Evolutionary conservation across 2,329 filamentous ascomycete genomes (phyloP), one percentile per base, ranked within the genome.

Genomic region (Thielaviopsis euricoi): DNA sequence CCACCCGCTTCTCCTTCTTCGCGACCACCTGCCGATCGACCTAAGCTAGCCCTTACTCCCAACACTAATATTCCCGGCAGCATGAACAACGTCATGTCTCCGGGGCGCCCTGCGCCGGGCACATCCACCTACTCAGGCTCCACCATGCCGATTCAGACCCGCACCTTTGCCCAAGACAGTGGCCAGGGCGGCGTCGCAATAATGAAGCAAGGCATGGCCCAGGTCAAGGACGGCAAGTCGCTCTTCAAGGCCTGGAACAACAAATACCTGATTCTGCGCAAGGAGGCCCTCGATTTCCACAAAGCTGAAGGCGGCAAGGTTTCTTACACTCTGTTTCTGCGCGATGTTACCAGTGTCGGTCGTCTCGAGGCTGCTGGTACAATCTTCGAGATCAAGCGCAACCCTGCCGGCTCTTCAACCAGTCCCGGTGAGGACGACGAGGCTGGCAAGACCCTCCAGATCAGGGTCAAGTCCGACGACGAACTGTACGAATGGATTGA

Each of bases 401-500:
- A 80, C 58, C 77, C 82, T 53, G 84, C 83, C 64, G 83, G 81
- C 46, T 72, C 78, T 46, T 87, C 84, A 52, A 81, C 79, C 55
- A 87, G 85, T 61, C 80, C 89, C 12, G 81, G 85, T 55, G 86
- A 87, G 52, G 84, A 89, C 63, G 91, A 96, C 63, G 83, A 87
- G 37, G 80, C 84, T 9, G 86, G 85, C 60, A 89, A 87, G 69
- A 87, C 88, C 3, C 81, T 96, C 56, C 89, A 93, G 62, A 93
- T 95, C 69, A 89, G 87, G 68, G 89, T 97, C 65, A 95, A 96
- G 72, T 86, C 84, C 58, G 93, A 98, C 66, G 91, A 95, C 67
- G 93, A 98, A 64, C 82, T 98, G 57, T 98, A 98, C 71, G 89
- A 95, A 66, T 98, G 93, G 93, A 95, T 97, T 66, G 93, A 98